phyloP scores from a whole-genome alignment of 192 early-diverging fungal genomes.

The Coemansia sp. region DNA sequence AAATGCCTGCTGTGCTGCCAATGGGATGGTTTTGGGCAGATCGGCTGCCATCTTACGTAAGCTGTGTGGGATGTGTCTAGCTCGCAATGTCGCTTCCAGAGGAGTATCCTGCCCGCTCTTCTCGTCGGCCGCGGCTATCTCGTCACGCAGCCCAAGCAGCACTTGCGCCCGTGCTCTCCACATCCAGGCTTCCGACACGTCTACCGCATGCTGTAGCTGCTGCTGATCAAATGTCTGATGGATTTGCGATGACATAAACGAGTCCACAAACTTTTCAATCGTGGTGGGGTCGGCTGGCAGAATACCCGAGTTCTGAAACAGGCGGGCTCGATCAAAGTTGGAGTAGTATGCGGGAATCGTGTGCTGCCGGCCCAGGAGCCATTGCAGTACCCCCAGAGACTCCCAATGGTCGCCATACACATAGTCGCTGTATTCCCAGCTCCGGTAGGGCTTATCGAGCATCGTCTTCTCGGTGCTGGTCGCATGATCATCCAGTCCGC shows the following conservation, averaged over 20 bases:
- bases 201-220: slow-evolving; percentile 40
- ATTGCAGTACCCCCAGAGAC: slow-evolving; percentile 55
- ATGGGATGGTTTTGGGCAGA: slow-evolving; percentile 51
- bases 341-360: slow-evolving; percentile 55
- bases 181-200: slow-evolving; percentile 60
- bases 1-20: slow-evolving; percentile 47
- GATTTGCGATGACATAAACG: slow-evolving; percentile 32
- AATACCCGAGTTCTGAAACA: slow-evolving; percentile 58
- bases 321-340: slow-evolving; percentile 53
- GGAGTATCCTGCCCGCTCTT: slow-evolving; percentile 17
- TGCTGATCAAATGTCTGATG: slow-evolving; percentile 22
- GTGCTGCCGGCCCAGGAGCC: slow-evolving; percentile 55
- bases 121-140: slow-evolving; percentile 19
- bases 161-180: slow-evolving; percentile 62
- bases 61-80: slow-evolving; percentile 41
- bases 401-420: slow-evolving; percentile 55
- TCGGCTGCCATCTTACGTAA: slow-evolving; percentile 55
- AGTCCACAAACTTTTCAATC: slow-evolving; percentile 54
- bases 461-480: slow-evolving; percentile 42
- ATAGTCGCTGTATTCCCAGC: slow-evolving; percentile 53
- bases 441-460: slow-evolving; percentile 49
- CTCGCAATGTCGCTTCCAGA: slow-evolving; percentile 18
- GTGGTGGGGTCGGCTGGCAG: slow-evolving; percentile 58
- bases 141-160: slow-evolving; percentile 52
- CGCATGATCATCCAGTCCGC: slow-evolving; percentile 46